Evolutionary conservation across 352 stramenopile species (phyloP), one percentile per base, ranked within the genome.

Genomic region (Globisporangium emineosum): DNA sequence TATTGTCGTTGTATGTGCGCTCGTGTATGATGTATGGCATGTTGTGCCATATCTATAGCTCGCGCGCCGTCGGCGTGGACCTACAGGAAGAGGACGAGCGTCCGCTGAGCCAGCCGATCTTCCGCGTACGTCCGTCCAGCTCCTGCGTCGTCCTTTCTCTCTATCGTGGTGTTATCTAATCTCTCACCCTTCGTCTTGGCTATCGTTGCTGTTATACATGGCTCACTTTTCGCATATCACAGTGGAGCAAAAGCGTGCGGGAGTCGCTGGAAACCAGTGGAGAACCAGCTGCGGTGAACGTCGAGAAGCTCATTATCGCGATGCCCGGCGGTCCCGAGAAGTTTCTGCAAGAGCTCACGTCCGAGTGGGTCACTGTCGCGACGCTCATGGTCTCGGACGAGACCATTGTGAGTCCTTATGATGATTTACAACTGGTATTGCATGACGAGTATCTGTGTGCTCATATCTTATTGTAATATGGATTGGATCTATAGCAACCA

Each of bases 331-430:
- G 69, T 21, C 60, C 78, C 5, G 78, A 89, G 53, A 67, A 69
- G 42, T 86, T 91, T 52, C 53, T 86, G 21, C 64, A 76, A 43
- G 70, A 81, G 29, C 37, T 91, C 32, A 69, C 83, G 33, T 21
- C 68, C 6, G 57, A 71, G 2, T 91, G 83, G 83, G 57, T 52
- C 3, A 47, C 67, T 7, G 71, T 90, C 25, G 83, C 71, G 15
- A 80, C 80, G n/a, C 55, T 91, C 52, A 58, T 88, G 21, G 76
- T 81, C 40, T 78, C 63, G 23, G 76, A 87, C 42, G 77, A 90
- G 57, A 9, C 29, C 3, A 76, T 83, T 56, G 78, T 89, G 65
- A 65, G 72, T 72, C 6, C 3, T 37, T 2, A 13, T 40, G 3
- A 23, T 37, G 49, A 40, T 40, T n/a, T 35, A 53, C n/a, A 33